Conservation (phyloP, 2,329 filamentous ascomycete genomes). For the Didymosphaeria variabile region DNA sequence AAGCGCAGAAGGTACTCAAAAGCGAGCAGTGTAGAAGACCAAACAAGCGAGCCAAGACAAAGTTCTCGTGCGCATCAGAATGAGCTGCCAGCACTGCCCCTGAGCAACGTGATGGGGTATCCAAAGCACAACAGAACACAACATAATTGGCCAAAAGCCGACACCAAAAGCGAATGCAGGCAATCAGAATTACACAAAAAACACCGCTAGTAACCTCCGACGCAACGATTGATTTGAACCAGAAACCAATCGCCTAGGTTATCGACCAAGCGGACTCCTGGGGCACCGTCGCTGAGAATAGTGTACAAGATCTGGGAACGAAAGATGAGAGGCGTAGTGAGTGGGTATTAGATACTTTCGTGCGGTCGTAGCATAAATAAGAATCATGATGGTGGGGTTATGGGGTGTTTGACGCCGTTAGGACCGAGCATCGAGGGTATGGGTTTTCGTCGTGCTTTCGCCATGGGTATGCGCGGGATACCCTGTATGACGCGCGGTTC, state of each 20-base stretch:
- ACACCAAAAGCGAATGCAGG: conserved; percentile 2
- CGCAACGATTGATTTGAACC: conserved; percentile 36
- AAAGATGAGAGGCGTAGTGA: conserved; percentile 25
- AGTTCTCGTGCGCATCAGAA: conserved; percentile 9
- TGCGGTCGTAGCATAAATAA: conserved; percentile 10
- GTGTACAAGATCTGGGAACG: conserved; percentile 33
- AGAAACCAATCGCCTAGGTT: conserved; percentile 12
- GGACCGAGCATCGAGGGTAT: conserved; percentile 55
- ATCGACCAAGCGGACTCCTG: conserved; percentile 26
- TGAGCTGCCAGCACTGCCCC: conserved; percentile 10
- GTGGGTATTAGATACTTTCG: conserved; percentile 25
- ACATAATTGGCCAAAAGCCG: neutral
- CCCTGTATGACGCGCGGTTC: conserved; percentile 91
- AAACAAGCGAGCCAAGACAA: conserved; percentile 3
- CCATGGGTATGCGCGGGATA: conserved; percentile 69
- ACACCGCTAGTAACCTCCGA: conserved; percentile 23
- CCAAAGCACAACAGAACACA: conserved; percentile 12
- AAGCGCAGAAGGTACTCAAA: neutral
- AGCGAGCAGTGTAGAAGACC: neutral
- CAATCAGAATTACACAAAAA: conserved; percentile 1
- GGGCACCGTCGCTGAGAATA: conserved; percentile 45
- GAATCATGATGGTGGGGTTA: conserved; percentile 40
- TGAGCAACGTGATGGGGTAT: conserved; percentile 15
- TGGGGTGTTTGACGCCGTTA: conserved; percentile 31
- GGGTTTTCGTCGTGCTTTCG: conserved; percentile 60